Evolutionary conservation across 1,284 basidiomycete genomes (phyloP).

Genomic region (Trichosporon coremiiforme): DNA sequence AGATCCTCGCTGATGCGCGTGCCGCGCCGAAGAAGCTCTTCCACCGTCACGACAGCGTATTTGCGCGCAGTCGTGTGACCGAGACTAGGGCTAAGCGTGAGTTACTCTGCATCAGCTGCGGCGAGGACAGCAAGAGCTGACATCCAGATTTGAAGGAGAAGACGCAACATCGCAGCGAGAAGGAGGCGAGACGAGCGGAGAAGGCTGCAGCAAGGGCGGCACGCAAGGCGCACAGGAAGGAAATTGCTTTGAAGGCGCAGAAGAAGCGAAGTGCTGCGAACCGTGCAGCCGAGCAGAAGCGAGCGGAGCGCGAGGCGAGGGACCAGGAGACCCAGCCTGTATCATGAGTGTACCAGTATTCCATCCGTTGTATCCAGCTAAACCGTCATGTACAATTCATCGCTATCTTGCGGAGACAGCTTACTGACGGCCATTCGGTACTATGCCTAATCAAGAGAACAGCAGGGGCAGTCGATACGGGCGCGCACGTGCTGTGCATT

Average conservation of each 20-base stretch:
- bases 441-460: neutral
- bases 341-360: neutral
- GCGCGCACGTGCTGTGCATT: neutral
- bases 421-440: neutral
- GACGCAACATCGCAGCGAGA: neutral
- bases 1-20: neutral
- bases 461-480: neutral
- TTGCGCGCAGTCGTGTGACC: neutral
- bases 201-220: neutral
- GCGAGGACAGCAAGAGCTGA: neutral
- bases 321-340: neutral
- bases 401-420: no score
- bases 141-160: neutral
- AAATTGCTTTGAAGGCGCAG: neutral
- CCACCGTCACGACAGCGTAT: neutral
- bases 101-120: neutral
- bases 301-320: neutral
- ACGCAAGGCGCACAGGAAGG: neutral
- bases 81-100: neutral
- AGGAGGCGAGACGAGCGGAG: neutral
- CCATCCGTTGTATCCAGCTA: neutral
- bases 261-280: neutral
- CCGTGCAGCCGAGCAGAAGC: neutral
- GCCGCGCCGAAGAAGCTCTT: neutral
- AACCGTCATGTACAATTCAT: neutral